Conservation (phyloP, 192 early-diverging fungal genomes). For the Umbelopsis sp. region DNA sequence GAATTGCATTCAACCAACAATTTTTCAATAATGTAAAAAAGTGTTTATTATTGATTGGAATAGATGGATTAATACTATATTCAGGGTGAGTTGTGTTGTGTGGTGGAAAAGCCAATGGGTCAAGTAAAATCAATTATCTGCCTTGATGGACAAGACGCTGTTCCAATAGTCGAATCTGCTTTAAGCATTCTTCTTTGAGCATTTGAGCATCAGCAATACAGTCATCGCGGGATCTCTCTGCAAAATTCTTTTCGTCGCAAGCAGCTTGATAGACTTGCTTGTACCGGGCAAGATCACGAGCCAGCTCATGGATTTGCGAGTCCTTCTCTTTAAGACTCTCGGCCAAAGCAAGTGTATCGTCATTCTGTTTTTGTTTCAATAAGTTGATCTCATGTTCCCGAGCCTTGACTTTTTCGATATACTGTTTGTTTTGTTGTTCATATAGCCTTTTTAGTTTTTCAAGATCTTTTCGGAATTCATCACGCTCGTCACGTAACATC, state of each 20-base stretch:
- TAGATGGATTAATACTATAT: conserved; percentile 8
- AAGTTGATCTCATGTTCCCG: conserved; percentile 6
- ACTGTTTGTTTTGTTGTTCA: conserved; percentile 19
- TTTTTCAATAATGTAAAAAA: background rate
- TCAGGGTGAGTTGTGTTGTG: background rate
- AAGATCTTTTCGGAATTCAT: conserved; percentile 16
- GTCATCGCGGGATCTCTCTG: conserved; percentile 6
- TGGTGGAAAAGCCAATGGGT: too few species aligned
- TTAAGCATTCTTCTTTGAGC: conserved; percentile 19
- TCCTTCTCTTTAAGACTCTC: conserved; percentile 11
- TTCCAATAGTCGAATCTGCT: conserved; percentile 13
- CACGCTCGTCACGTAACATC: conserved; percentile 4
- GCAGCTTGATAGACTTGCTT: conserved; percentile 13
- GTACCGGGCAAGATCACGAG: conserved; percentile 20
- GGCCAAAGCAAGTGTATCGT: background rate
- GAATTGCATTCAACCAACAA: background rate
- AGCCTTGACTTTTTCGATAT: conserved; percentile 7
- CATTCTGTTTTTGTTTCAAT: conserved; percentile 2
- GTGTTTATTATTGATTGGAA: conserved; percentile 16
- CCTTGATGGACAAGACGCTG: conserved; percentile 15
- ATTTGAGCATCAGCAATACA: conserved; percentile 18
- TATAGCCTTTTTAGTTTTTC: conserved; percentile 14
- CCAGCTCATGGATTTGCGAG: conserved; percentile 18
- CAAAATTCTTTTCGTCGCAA: conserved; percentile 3
- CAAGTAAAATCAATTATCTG: too few species aligned